Evolutionary conservation across 169 alveolate genomes (phyloP).

Genomic region (Eimeria falciformis): DNA sequence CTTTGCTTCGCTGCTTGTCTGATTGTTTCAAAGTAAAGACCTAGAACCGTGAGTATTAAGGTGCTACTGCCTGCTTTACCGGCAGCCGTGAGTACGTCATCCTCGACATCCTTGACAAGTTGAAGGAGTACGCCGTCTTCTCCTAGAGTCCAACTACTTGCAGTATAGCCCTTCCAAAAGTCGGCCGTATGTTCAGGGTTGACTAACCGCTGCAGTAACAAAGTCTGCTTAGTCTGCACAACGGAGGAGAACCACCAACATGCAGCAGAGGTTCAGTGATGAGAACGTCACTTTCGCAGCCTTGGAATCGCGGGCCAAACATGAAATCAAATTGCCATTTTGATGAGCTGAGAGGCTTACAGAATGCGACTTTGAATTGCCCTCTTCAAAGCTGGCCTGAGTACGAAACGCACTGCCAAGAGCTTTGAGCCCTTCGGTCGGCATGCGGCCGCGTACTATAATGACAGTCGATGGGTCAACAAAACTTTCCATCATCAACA

Average conservation of each 20-base stretch:
- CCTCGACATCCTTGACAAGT: background rate
- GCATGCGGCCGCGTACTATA: conserved; percentile 14
- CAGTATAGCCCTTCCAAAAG: background rate
- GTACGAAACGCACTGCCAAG: background rate
- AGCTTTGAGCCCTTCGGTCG: conserved; percentile 19
- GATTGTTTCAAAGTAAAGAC: background rate
- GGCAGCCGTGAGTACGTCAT: background rate
- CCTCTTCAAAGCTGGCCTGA: background rate
- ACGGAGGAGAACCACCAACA: background rate
- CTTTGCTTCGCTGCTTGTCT: background rate
- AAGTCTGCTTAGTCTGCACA: background rate
- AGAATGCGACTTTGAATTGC: background rate
- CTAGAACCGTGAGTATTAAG: background rate
- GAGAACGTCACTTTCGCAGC: background rate
- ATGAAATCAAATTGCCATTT: background rate
- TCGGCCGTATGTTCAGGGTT: background rate
- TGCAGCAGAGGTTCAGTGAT: background rate
- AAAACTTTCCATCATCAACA: background rate
- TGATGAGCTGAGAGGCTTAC: background rate
- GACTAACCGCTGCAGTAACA: background rate
- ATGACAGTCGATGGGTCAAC: conserved; percentile 4
- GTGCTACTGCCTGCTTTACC: background rate
- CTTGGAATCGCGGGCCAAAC: background rate
- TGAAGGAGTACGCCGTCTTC: background rate
- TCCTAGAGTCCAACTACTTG: conserved; percentile 8